These are phyloP conservation scores for Inonotus obliquus DNA, from an alignment of 1,284 basidiomycete species.

Conservation along the genomic window DNA sequence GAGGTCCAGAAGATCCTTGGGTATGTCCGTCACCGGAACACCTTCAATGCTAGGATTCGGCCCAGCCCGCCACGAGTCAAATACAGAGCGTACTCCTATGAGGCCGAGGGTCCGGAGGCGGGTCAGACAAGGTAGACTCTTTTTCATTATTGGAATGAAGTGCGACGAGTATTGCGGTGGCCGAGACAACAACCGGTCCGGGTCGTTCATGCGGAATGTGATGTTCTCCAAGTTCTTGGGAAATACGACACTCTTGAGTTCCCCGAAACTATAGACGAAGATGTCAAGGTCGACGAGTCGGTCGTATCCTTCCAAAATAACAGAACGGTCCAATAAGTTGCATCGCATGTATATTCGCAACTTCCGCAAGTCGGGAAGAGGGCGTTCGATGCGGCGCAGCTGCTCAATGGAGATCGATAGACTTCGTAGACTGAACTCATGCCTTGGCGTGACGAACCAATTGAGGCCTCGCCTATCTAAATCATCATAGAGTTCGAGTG, in stretches of 20 bases:
- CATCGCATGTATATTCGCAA: neutral
- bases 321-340: neutral
- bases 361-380: neutral
- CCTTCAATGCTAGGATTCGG: no score
- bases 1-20: no score
- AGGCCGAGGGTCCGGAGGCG: no score
- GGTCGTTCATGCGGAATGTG: neutral
- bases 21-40: no score
- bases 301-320: neutral
- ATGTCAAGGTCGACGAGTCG: neutral
- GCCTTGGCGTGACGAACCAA: neutral
- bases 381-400: no score
- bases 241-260: neutral
- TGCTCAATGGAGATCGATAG: no score
- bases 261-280: neutral
- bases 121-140: no score
- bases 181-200: no score
- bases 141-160: no score
- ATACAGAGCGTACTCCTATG: no score
- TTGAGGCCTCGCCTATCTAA: neutral
- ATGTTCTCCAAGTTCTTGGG: neutral
- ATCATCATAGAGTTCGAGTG: neutral
- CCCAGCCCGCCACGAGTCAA: no score
- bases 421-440: neutral
- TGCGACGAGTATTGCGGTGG: no score